Percentiles rank a stretch among this genome's conserved stretches.
These are phyloP conservation scores for Paxillus rubicundulus DNA, from an alignment of 768 basidiomycete genomes.

Conservation along the genomic window DNA sequence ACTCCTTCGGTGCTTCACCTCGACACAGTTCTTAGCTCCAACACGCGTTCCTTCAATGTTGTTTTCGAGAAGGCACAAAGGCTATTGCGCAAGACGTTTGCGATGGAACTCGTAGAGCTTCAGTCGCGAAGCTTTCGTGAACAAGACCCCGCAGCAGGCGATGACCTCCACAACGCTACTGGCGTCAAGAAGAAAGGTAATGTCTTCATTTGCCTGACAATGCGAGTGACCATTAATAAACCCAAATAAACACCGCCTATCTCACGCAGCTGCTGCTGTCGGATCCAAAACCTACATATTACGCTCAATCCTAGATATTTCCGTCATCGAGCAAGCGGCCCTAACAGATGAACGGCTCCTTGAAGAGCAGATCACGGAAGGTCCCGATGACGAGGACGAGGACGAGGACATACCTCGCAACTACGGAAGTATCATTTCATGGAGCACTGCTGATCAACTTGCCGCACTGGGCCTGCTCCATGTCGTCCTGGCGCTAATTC, in stretches of 20 bases:
- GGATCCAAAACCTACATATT: conserved; percentile 83
- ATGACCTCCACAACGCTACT: conserved; percentile 49
- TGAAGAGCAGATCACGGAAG: conserved; percentile 51
- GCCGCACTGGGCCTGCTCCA: conserved; percentile 73
- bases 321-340: conserved; percentile 61
- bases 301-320: conserved; percentile 64
- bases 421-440: conserved; percentile 71
- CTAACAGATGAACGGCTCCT: conserved; percentile 42
- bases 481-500: conserved; percentile 76
- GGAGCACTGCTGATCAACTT: conserved; percentile 67
- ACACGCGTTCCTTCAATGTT: conserved; percentile 57
- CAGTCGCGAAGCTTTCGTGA: conserved; percentile 51
- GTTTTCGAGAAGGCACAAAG: conserved; percentile 65
- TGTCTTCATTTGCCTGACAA: background rate
- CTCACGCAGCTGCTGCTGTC: conserved; percentile 43
- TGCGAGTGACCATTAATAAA: background rate
- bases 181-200: conserved; percentile 69
- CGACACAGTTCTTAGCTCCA: conserved; percentile 44
- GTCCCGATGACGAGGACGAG: conserved; percentile 44
- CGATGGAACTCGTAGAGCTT: conserved; percentile 83
- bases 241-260: background rate
- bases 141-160: conserved; percentile 32
- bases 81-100: conserved; percentile 63
- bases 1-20: background rate
- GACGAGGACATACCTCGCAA: conserved; percentile 48